phyloP scores from a whole-genome alignment of 208 protist genomes.

The Wallacemonas sp. region DNA sequence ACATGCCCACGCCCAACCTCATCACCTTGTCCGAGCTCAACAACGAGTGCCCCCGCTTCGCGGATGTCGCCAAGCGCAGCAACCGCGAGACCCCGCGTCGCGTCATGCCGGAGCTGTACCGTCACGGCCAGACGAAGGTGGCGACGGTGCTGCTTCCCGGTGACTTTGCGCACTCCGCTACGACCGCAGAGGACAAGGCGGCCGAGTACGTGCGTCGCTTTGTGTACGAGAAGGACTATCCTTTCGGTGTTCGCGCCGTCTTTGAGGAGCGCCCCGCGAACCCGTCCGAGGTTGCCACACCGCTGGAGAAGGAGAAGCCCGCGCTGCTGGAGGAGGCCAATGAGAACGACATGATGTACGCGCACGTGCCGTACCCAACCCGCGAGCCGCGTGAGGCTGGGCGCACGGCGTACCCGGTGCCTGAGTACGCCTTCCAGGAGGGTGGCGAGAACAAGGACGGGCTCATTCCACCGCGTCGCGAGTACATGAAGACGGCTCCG shows the following conservation, averaged over 20 bases:
- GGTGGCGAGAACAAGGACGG: conserved; percentile 68
- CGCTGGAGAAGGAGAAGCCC: conserved; percentile 49
- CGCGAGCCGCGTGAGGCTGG: conserved; percentile 29
- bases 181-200: conserved; percentile 63
- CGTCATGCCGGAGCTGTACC: conserved; percentile 70
- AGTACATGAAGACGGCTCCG: conserved; percentile 32
- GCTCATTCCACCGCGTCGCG: conserved; percentile 50
- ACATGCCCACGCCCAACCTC: conserved; percentile 88
- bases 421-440: conserved; percentile 71
- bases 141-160: conserved; percentile 85
- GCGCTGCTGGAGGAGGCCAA: conserved; percentile 82
- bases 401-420: conserved; percentile 58
- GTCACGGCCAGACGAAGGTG: conserved; percentile 68
- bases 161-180: conserved; percentile 67
- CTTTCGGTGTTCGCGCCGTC: conserved; percentile 81
- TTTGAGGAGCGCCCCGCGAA: conserved; percentile 80
- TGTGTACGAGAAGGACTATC: conserved; percentile 85
- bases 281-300: conserved; percentile 34
- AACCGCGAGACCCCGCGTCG: conserved; percentile 37
- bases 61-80: conserved; percentile 60
- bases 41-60: conserved; percentile 84
- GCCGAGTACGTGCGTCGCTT: conserved; percentile 76
- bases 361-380: conserved; percentile 64
- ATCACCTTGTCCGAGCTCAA: conserved; percentile 81
- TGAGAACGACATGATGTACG: conserved; percentile 82